Evolutionary conservation across 192 early-diverging fungal species (phyloP).

Genomic region (Entomortierella parvispora): DNA sequence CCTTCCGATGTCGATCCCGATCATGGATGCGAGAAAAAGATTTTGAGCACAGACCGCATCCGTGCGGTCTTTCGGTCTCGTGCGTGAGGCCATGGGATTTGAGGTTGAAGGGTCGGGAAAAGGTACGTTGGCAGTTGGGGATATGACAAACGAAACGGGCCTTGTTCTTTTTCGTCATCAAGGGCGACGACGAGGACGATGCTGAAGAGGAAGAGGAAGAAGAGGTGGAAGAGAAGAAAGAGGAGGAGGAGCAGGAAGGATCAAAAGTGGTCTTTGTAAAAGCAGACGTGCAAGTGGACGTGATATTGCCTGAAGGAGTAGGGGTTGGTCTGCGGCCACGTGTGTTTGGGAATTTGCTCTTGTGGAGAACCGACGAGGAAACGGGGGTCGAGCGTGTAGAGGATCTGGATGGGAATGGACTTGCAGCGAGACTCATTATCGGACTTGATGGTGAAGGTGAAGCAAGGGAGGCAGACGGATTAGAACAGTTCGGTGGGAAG

Average conservation of each 20-base stretch:
- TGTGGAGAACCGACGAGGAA: too few relatives aligned
- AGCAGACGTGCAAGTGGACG: too few relatives aligned
- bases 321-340: too few relatives aligned
- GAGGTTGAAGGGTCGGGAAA: constrained; percentile 76
- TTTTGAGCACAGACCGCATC: constrained; percentile 73
- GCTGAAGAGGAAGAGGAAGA: neutral
- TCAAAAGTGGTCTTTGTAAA: too few relatives aligned
- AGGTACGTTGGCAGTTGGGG: constrained; percentile 50
- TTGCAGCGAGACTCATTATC: too few relatives aligned
- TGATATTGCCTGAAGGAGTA: too few relatives aligned
- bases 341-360: too few relatives aligned
- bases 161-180: constrained; percentile 5
- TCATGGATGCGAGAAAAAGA: constrained; percentile 88
- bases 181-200: neutral
- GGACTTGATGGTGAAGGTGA: too few relatives aligned
- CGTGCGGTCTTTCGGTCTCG: constrained; percentile 70
- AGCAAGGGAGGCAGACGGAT: too few relatives aligned
- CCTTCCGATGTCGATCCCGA: constrained; percentile 74
- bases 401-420: too few relatives aligned
- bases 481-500: too few relatives aligned
- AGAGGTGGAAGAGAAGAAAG: neutral
- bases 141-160: constrained; percentile 16
- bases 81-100: constrained; percentile 78
- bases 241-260: neutral
- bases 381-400: too few relatives aligned